Base-by-base conservation (phyloP, 2,329 filamentous ascomycete species). In the Escovopsis sp. region DNA sequence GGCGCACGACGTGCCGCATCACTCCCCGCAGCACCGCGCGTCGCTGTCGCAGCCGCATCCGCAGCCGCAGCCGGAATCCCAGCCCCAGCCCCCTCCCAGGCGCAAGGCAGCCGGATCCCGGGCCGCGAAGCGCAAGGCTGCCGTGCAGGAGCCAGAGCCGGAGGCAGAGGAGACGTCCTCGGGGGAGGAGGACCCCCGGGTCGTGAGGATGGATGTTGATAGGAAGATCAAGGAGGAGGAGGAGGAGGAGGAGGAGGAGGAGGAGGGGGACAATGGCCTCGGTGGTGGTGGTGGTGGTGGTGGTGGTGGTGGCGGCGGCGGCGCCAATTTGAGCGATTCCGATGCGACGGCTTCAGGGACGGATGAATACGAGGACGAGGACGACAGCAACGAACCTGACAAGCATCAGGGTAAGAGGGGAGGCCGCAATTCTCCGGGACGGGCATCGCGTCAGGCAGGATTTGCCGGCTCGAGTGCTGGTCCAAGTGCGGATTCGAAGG, bases 171-270 rank as follows among this genome's bases (percentile, higher is more conserved):
- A 55, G 54, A 17, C 48, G 55, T 5, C 60, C 35, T 7, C 33
- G 30, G 9, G 31, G 54, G 57, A 66, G 3, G 66, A 65, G 4
- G 63, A 50, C 0, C 43, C 40, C 14, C 58, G 63, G 31, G 64
- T 67, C 35, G 55, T 54, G 37, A n/a, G n/a, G n/a, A 72, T 72
- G 65, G 64, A 71, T 21, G 48, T 70, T 4, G 66, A 69, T 39
- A n/a, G n/a, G n/a, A 44, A 52, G 18, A 41, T 45, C 40, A 54
- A 45, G 39, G 45, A 46, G 32, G 54, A 53, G 31, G 51, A 53
- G 3, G 57, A 61, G 3, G 56, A 62, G 6, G n/a, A n/a, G n/a
- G n/a, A n/a, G n/a, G n/a, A n/a, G n/a, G n/a, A n/a, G n/a, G n/a
- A n/a, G n/a, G n/a, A n/a, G n/a, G n/a, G n/a, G n/a, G n/a, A n/a